Evolutionary conservation across 441 rosid genomes (phyloP).

Genomic region (Brassica hybrid): DNA sequence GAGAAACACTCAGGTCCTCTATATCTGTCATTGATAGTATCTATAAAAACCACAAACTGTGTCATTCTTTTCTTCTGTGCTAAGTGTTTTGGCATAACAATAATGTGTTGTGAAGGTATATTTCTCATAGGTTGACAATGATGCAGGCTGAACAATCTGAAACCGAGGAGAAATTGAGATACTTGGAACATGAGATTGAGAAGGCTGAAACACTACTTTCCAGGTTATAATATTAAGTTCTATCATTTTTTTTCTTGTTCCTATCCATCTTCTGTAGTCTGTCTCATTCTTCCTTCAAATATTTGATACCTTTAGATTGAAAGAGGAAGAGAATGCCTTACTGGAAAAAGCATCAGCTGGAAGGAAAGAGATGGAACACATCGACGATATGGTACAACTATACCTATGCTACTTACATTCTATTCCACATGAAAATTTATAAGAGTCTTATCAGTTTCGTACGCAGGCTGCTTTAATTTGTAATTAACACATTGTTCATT

Average conservation of each 20-base stretch:
- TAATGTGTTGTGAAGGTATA: constrained; percentile 11
- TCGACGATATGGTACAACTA: constrained; percentile 66
- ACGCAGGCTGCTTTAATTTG: constrained; percentile 18
- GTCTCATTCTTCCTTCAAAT: constrained; percentile 16
- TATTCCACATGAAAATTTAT: constrained; percentile 15
- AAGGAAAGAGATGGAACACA: constrained; percentile 56
- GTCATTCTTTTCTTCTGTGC: constrained; percentile 14
- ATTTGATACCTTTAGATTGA: constrained; percentile 57
- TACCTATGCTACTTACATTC: constrained; percentile 12
- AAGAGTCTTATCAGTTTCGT: constrained; percentile 13
- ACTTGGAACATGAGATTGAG: constrained; percentile 64
- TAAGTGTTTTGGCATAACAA: constrained; percentile 19
- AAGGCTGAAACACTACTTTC: constrained; percentile 52
- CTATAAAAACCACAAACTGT: neutral
- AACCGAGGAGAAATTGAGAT: constrained; percentile 69
- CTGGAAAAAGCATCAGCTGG: constrained; percentile 49
- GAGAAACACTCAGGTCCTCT: constrained; percentile 81
- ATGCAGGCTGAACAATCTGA: constrained; percentile 86
- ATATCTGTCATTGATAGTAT: constrained; percentile 15
- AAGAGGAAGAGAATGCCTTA: constrained; percentile 66
- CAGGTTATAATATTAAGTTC: constrained; percentile 52
- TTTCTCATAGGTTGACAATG: constrained; percentile 38
- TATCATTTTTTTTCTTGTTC: neutral
- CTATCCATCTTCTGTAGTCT: constrained; percentile 18
- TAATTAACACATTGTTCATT: constrained; percentile 19